A percentile compares a stretch with the other conserved stretches of the same genome.
These are phyloP conservation scores for Starmera dryadoides DNA, from an alignment of 805 yeast species.

Conservation along the genomic window DNA sequence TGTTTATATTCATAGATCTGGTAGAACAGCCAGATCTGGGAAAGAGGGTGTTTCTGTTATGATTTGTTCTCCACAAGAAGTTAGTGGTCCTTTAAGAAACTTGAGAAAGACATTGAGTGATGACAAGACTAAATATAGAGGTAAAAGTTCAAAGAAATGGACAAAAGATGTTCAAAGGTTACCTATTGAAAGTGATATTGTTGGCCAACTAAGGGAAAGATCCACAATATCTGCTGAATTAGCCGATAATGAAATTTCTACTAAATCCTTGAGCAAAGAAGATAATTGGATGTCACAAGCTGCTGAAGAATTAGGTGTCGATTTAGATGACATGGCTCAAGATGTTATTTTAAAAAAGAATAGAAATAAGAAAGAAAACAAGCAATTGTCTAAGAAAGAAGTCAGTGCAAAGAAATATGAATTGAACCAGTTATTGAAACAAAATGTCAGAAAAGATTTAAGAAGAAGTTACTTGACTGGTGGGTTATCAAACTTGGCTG, in stretches of 20 bases:
- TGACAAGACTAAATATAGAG: constrained; percentile 19
- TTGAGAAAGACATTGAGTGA: constrained; percentile 51
- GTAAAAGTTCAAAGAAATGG: constrained; percentile 33
- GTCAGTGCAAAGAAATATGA: constrained; percentile 39
- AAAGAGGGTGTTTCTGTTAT: constrained; percentile 89
- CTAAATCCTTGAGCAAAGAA: constrained; percentile 57
- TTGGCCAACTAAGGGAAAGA: constrained; percentile 65
- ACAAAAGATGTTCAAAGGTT: constrained; percentile 57
- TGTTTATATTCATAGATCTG: constrained; percentile 90
- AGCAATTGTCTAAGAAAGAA: constrained; percentile 46
- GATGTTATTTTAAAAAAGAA: constrained; percentile 62
- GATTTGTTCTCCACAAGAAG: constrained; percentile 90
- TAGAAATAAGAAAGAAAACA: constrained; percentile 46
- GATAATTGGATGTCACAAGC: constrained; percentile 81
- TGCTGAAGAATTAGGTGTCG: constrained; percentile 89
- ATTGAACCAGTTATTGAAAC: constrained; percentile 42
- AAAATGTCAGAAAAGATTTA: constrained; percentile 53
- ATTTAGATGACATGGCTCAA: constrained; percentile 59
- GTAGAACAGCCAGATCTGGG: constrained; percentile 98
- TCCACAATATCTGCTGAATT: constrained; percentile 62
- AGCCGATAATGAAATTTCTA: constrained; percentile 62
- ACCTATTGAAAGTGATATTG: constrained; percentile 69
- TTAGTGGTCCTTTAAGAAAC: constrained; percentile 78
- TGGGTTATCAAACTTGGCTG: constrained; percentile 73
- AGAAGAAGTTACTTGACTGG: constrained; percentile 74